A percentile compares a stretch with the other conserved stretches of the same genome.
phyloP scores from a whole-genome alignment of 331 rosid genomes.

The Saraca asoca region DNA sequence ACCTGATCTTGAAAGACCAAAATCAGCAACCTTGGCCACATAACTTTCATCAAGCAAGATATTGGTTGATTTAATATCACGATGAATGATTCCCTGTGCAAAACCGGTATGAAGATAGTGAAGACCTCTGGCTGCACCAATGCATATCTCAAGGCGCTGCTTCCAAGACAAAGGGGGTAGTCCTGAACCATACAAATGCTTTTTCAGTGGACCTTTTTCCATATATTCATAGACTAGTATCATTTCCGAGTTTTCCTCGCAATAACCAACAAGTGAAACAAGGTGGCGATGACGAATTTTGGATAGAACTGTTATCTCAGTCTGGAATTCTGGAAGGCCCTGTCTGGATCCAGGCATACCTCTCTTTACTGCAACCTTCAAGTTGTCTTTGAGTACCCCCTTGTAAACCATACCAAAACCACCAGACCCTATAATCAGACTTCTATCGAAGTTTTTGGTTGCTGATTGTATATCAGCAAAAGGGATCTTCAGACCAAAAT shows the following conservation, averaged over 20 bases:
- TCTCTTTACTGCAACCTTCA: constrained; percentile 93
- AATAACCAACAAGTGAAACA: constrained; percentile 88
- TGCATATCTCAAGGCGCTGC: constrained; percentile 93
- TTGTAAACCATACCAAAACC: constrained; percentile 94
- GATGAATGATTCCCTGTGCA: constrained; percentile 95
- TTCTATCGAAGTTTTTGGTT: constrained; percentile 78
- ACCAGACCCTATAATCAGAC: constrained; percentile 79
- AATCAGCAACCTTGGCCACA: constrained; percentile 95
- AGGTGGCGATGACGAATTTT: constrained; percentile 94
- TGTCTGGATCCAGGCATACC: constrained; percentile 96
- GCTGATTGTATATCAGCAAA: constrained; percentile 73
- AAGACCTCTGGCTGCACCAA: constrained; percentile 93
- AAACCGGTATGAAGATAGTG: constrained; percentile 99
- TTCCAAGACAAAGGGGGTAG: constrained; percentile 73
- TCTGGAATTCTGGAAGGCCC: constrained; percentile 98
- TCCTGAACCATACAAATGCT: constrained; percentile 68
- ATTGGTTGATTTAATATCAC: constrained; percentile 94
- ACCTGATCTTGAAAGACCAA: constrained; percentile 97
- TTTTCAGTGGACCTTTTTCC: constrained; percentile 86
- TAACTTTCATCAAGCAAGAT: constrained; percentile 83
- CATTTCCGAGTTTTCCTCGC: constrained; percentile 97
- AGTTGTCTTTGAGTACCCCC: constrained; percentile 70
- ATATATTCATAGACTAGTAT: constrained; percentile 89
- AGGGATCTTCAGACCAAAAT: constrained; percentile 71
- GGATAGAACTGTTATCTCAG: constrained; percentile 80